A percentile compares a stretch with the other conserved stretches of the same genome.
These are phyloP conservation scores for Trematosphaeria pertusa DNA, from an alignment of 2,329 filamentous ascomycete genomes.

Conservation along the genomic window DNA sequence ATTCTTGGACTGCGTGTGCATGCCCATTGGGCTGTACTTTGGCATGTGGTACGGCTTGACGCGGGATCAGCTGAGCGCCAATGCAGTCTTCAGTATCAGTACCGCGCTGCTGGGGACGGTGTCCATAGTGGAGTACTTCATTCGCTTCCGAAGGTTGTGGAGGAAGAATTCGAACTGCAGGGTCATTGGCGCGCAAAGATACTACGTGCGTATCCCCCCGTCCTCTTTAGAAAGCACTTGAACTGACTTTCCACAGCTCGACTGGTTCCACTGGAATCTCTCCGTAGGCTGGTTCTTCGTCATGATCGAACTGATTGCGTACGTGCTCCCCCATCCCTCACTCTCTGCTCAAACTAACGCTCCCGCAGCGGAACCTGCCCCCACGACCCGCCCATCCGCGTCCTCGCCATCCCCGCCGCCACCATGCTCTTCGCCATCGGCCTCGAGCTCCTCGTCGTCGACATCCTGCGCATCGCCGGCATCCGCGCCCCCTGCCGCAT, in stretches of 20 bases:
- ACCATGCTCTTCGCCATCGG: slow-evolving; percentile 62
- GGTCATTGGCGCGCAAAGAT: slow-evolving; percentile 56
- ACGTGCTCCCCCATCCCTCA: too few species aligned
- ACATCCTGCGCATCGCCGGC: slow-evolving; percentile 54
- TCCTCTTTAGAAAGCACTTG: neutral
- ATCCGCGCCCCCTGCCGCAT: slow-evolving; percentile 59
- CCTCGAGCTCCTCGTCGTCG: slow-evolving; percentile 58
- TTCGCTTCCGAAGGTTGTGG: slow-evolving; percentile 58
- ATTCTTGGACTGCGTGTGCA: slow-evolving; percentile 63
- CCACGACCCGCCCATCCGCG: slow-evolving; percentile 57
- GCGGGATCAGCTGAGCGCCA: slow-evolving; percentile 53
- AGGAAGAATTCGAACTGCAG: slow-evolving; percentile 61
- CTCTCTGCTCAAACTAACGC: too few species aligned
- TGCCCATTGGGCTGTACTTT: slow-evolving; percentile 68
- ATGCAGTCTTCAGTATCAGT: slow-evolving; percentile 62
- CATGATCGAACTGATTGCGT: slow-evolving; percentile 64
- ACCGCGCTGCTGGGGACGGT: slow-evolving; percentile 61
- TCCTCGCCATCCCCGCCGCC: slow-evolving; percentile 60
- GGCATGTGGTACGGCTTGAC: slow-evolving; percentile 65
- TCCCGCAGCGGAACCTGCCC: slow-evolving; percentile 57
- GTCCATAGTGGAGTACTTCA: slow-evolving; percentile 61
- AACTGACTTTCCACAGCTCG: slow-evolving; percentile 50
- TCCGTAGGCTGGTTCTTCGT: slow-evolving; percentile 62
- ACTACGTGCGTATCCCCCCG: slow-evolving; percentile 39
- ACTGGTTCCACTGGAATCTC: slow-evolving; percentile 66